Conservation (phyloP, 495 filamentous ascomycete genomes). For the Neurospora pannonica region DNA sequence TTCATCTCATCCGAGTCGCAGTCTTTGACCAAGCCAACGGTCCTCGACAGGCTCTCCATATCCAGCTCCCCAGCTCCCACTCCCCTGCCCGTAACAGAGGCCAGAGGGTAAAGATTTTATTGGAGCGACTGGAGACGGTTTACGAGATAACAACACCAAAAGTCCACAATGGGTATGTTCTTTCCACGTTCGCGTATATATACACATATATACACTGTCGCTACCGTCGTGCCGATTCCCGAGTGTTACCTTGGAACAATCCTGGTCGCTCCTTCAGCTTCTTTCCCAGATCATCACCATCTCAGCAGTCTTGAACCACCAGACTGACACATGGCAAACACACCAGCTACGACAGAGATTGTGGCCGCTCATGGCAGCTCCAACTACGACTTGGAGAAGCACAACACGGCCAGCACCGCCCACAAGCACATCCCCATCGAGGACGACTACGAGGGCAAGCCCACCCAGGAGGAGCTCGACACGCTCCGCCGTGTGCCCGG, state of each 20-base stretch:
- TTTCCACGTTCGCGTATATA: neutral
- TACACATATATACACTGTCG: neutral
- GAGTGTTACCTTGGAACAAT: neutral
- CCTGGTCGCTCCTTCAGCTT: neutral
- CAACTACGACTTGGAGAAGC: slow-evolving; percentile 12
- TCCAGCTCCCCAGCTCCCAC: neutral
- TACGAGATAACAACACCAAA: neutral
- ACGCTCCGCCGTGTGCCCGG: slow-evolving; percentile 50
- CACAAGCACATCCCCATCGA: slow-evolving; percentile 26
- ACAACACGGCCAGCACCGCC: slow-evolving; percentile 1
- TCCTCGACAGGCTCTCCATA: neutral
- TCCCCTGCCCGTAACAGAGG: neutral
- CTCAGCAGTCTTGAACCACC: neutral
- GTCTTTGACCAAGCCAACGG: neutral
- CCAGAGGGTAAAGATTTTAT: neutral
- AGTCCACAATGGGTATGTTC: neutral
- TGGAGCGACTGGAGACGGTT: neutral
- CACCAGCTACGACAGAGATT: neutral
- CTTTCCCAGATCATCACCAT: neutral
- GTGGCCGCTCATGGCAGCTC: neutral
- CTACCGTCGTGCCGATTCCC: neutral
- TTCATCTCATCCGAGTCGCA: neutral
- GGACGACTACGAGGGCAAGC: slow-evolving; percentile 37
- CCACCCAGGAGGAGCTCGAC: slow-evolving; percentile 47
- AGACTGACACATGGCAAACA: neutral